Conservation (phyloP, 257 asterid species). For the Agastache rugosa region DNA sequence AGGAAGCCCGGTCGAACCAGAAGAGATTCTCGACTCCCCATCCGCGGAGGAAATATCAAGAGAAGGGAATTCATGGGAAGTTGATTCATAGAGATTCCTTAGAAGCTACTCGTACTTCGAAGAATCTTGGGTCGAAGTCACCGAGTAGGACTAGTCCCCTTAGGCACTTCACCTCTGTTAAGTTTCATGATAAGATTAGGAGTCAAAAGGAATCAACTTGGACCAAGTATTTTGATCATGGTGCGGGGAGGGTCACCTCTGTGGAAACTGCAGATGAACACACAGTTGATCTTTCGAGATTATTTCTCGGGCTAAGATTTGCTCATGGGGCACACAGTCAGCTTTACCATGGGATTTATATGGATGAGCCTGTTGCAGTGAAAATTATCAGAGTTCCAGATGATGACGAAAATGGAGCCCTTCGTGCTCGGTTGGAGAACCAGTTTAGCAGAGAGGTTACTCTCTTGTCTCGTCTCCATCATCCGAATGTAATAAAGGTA, state of each 20-base stretch:
- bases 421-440: slow-evolving; percentile 62
- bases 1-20: slow-evolving; percentile 71
- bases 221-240: slow-evolving; percentile 71
- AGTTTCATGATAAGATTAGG: slow-evolving; percentile 50
- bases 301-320: slow-evolving; percentile 62
- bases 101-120: slow-evolving; percentile 35
- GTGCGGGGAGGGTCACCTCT: slow-evolving; percentile 72
- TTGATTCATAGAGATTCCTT: slow-evolving; percentile 40
- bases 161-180: slow-evolving; percentile 52
- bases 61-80: slow-evolving; percentile 50
- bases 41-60: slow-evolving; percentile 53
- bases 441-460: slow-evolving; percentile 70
- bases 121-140: slow-evolving; percentile 43
- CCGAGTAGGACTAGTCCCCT: slow-evolving; percentile 52
- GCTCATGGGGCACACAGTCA: slow-evolving; percentile 76
- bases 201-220: slow-evolving; percentile 63
- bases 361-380: slow-evolving; percentile 67
- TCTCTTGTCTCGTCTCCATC: slow-evolving; percentile 70
- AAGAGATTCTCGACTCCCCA: slow-evolving; percentile 70
- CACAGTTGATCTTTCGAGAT: slow-evolving; percentile 60
- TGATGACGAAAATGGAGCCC: slow-evolving; percentile 65
- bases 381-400: slow-evolving; percentile 66
- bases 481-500: slow-evolving; percentile 71
- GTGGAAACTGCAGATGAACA: slow-evolving; percentile 61
- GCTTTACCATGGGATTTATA: slow-evolving; percentile 67